Evolutionary conservation across 108 stramenopile species (phyloP), one percentile per base, ranked within the genome.

Genomic region (Schizochytrium sp.): DNA sequence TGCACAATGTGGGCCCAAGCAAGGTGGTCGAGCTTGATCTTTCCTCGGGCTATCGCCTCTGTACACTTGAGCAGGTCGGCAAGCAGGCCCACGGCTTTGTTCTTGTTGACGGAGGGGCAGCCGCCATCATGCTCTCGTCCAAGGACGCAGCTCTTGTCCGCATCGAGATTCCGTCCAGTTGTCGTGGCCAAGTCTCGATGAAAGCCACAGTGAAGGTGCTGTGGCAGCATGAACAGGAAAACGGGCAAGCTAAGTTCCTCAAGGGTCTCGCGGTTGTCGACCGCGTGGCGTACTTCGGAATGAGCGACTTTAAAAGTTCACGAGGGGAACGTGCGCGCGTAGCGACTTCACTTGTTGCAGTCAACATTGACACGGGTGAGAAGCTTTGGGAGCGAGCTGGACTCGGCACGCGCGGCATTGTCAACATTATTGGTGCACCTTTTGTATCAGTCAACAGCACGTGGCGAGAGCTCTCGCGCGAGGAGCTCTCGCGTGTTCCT

Each of bases 1-100:
- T 83, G 45, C 76, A 83, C 51, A 83, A 83, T 53, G 25, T 83
- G n/a, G 76, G 76, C 45, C 51, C 45, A 12, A 83, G 76, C 76
- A 83, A 83, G 23, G n/a, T 83, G 6, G 76, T 53, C 16, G 48
- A 83, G n/a, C 45, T 83, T 6, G 76, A 83, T 34, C 45, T 83
- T 8, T 21, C 76, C 10, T 21, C 76, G 10, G 76, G 76, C 28
- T 47, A 21, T 34, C 6, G 76, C 6, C 12, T 83, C 12, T 83
- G 76, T 23, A 53, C 45, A 8, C 8, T 83, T 21, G 45, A 47
- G 45, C 14, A 83, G 8, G 76, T 83, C n/a, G 76, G 76, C 10
- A 12, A 53, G 6, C 76, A 83, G 76, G 76, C 51, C 43, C 76
- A 83, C 51, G 51, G 76, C 16, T 83, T 83, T 47, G 76, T 83